phyloP scores from a whole-genome alignment of 169 alveolate genomes.

The Amoebophrya sp. region DNA sequence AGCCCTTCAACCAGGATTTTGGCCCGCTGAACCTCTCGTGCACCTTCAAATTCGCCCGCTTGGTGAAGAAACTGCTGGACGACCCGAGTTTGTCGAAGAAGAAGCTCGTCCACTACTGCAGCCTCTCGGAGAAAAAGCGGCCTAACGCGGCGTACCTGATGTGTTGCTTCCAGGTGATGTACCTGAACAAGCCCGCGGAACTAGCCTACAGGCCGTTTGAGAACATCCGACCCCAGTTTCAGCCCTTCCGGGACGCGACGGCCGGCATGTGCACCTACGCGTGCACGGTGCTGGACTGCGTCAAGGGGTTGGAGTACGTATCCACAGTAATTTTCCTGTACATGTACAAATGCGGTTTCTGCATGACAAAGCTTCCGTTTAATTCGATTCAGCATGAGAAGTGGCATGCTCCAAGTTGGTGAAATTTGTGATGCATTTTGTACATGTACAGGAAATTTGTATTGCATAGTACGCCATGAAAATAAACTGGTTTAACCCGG shows the following conservation, averaged over 20 bases:
- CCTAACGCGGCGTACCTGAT: conserved; percentile 38
- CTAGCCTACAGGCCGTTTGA: background rate
- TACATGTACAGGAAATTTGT: too few species aligned
- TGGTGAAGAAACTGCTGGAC: conserved; percentile 52
- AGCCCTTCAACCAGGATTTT: conserved; percentile 79
- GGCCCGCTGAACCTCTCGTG: conserved; percentile 82
- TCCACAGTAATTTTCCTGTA: too few species aligned
- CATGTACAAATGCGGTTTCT: too few species aligned
- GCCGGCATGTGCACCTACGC: conserved; percentile 52
- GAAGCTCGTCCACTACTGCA: conserved; percentile 35
- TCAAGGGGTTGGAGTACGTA: conserved; percentile 72
- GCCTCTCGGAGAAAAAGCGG: conserved; percentile 34
- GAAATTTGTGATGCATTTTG: too few species aligned
- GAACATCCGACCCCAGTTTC: background rate
- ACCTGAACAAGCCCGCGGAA: background rate
- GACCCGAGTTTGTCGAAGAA: conserved; percentile 13
- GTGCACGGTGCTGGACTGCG: conserved; percentile 63
- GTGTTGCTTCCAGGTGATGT: conserved; percentile 13
- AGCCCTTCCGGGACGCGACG: conserved; percentile 59
- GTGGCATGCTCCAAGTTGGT: too few species aligned
- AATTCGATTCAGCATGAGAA: too few species aligned
- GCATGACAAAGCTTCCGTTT: too few species aligned
- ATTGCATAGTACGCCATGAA: background rate
- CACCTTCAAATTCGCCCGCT: conserved; percentile 66
- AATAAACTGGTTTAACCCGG: conserved; percentile 67